Conservation (phyloP, 306 rosid genomes). For the Trifolium repens region DNA sequence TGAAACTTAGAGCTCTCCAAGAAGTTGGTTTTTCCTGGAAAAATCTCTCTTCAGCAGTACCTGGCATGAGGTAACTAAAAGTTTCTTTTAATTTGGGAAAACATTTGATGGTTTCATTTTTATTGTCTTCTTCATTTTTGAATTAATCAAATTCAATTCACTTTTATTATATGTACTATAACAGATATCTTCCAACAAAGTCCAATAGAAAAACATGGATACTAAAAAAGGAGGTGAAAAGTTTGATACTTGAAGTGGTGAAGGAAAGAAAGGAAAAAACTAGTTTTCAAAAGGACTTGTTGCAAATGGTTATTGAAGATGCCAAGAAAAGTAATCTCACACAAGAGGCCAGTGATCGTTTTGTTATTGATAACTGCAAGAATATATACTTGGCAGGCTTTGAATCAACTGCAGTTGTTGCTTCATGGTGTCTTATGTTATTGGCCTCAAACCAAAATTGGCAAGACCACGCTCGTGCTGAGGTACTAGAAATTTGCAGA, state of each 20-base stretch:
- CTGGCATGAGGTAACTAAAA: slow-evolving; percentile 41
- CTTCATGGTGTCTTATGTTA: slow-evolving; percentile 56
- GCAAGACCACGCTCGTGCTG: slow-evolving; percentile 50
- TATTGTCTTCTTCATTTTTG: too few relatives aligned
- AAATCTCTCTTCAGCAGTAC: slow-evolving; percentile 10
- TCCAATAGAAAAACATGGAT: slow-evolving; percentile 45
- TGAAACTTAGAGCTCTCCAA: slow-evolving; percentile 21
- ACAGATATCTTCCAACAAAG: slow-evolving; percentile 57
- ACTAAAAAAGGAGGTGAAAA: slow-evolving; percentile 44
- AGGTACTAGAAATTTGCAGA: slow-evolving; percentile 42
- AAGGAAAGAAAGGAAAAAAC: slow-evolving; percentile 40
- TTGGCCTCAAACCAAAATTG: slow-evolving; percentile 57
- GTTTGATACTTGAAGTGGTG: slow-evolving; percentile 46
- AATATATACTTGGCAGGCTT: slow-evolving; percentile 31
- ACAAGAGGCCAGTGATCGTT: slow-evolving; percentile 1
- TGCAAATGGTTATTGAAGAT: slow-evolving; percentile 50
- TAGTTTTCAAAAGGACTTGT: slow-evolving; percentile 33
- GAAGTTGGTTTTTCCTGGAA: slow-evolving; percentile 21
- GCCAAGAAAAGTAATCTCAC: slow-evolving; percentile 41
- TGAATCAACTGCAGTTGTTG: slow-evolving; percentile 46
- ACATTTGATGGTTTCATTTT: too few relatives aligned
- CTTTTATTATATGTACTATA: neutral
- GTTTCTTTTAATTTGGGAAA: too few relatives aligned
- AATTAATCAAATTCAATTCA: neutral
- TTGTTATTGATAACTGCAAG: slow-evolving; percentile 33